Percentiles rank a stretch among this genome's conserved stretches.
Evolutionary conservation across 805 yeast species (phyloP).

Genomic region (Ogataea ramenticola): DNA sequence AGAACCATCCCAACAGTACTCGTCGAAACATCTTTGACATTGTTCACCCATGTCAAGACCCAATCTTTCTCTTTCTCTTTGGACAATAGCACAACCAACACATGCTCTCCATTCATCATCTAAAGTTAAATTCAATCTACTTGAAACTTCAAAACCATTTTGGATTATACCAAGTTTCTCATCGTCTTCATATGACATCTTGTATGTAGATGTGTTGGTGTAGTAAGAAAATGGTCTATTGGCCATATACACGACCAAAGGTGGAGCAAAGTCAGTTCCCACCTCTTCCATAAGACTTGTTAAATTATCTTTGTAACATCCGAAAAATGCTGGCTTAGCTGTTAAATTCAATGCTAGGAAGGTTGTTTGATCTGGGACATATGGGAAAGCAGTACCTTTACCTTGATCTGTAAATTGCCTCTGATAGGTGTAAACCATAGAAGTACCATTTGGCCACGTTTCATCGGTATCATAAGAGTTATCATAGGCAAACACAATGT

Average conservation of each 20-base stretch:
- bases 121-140: constrained; percentile 58
- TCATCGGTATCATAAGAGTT: constrained; percentile 57
- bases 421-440: constrained; percentile 47
- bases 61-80: constrained; percentile 68
- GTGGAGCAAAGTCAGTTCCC: constrained; percentile 42
- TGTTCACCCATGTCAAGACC: constrained; percentile 56
- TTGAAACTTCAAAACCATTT: constrained; percentile 69
- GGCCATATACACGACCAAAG: constrained; percentile 71
- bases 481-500: constrained; percentile 58
- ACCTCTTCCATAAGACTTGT: constrained; percentile 39
- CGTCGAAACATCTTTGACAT: constrained; percentile 62
- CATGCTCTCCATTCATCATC: constrained; percentile 68
- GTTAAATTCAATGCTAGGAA: constrained; percentile 56
- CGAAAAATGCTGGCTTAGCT: constrained; percentile 71
- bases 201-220: constrained; percentile 69
- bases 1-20: constrained; percentile 54
- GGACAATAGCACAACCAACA: constrained; percentile 75
- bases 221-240: constrained; percentile 58
- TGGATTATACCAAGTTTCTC: constrained; percentile 54
- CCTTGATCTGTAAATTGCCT: constrained; percentile 52
- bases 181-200: constrained; percentile 51
- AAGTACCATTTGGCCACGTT: constrained; percentile 62
- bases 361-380: constrained; percentile 65
- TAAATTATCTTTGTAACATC: constrained; percentile 64
- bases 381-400: constrained; percentile 62